Percentiles rank a stretch among this genome's conserved stretches.
These are phyloP conservation scores for Lophiostoma macrostomum DNA, from an alignment of 495 filamentous ascomycete genomes.

Conservation along the genomic window DNA sequence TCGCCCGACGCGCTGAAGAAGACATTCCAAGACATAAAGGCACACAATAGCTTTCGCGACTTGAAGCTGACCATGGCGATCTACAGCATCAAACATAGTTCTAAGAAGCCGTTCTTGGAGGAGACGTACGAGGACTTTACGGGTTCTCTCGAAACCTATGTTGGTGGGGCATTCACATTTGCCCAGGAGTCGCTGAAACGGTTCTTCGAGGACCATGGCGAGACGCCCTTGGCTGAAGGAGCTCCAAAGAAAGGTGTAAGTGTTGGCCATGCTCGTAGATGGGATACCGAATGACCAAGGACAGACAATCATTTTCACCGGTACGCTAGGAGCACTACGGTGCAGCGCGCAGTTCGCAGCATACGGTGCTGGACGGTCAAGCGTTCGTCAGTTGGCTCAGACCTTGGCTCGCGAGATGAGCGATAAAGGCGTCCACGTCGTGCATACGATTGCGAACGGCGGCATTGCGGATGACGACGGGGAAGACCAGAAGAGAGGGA, in stretches of 20 bases:
- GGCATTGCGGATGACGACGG: constrained; percentile 46
- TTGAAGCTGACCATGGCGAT: constrained; percentile 47
- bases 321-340: constrained; percentile 47
- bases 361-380: constrained; percentile 47
- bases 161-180: constrained; percentile 50
- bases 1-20: constrained; percentile 39
- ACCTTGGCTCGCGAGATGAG: constrained; percentile 49
- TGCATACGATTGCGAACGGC: constrained; percentile 49
- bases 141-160: constrained; percentile 43
- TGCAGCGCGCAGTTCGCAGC: constrained; percentile 47
- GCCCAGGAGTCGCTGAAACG: constrained; percentile 44
- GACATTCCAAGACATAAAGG: constrained; percentile 45
- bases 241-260: constrained; percentile 45
- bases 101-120: constrained; percentile 48
- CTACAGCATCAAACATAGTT: constrained; percentile 48
- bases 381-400: constrained; percentile 47
- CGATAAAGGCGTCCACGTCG: constrained; percentile 48
- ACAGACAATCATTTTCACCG: constrained; percentile 48
- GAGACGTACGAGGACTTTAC: constrained; percentile 48
- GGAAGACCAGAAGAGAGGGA: constrained; percentile 43
- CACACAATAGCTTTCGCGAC: constrained; percentile 42
- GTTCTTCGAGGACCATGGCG: constrained; percentile 47
- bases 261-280: background rate
- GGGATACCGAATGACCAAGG: background rate
- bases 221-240: constrained; percentile 37